Evolutionary conservation across 1,284 basidiomycete species (phyloP), one percentile per base, ranked within the genome.

Genomic region (Cutaneotrichosporon cutaneum): DNA sequence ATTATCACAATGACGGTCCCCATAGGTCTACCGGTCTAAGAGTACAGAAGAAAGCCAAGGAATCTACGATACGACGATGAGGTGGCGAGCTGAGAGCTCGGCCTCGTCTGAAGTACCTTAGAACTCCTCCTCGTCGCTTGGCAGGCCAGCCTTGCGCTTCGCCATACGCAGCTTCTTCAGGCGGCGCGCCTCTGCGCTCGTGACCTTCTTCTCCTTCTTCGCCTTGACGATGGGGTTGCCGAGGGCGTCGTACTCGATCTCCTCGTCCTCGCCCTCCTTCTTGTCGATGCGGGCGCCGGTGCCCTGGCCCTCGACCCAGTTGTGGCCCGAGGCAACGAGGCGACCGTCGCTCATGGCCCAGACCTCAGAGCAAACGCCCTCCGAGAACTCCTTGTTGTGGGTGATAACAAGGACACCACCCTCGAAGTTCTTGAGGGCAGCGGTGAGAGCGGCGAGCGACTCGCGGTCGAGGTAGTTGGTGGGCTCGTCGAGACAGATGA

Each of bases 261-360:
- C 91, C 65, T 94, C 93, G 69, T 92, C 91, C 2, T 92, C 92
- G 64, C 89, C 90, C 47, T 85, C 88, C 5, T 84, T 87, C 86
- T 92, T 90, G 85, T 95, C 94, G 72, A 96, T 96, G 62, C 92
- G 87, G 22, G 79, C 70, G 55, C 94, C 94, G 36, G 90, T 85
- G 61, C 94, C 94, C 81, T 99, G 94, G 59, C 94, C 94, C 82
- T 99, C 95, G 18, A 96, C 92, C 92, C 92, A 95, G 85, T 94
- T 93, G 85, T 97, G 94, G 68, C 95, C 95, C 54, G 92, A 94
- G 14, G 94, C 92, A 82, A 92, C 90, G 66, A 96, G 87, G 73
- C 83, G 87, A 74, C 94, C 94, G 75, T 95, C 90, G 62, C 89
- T 86, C 92, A 95, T 95, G 45, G 92, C 92, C 68, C 64, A 74